Evolutionary conservation across 164 flowering plant genomes (phyloP).

Genomic region (Houttuynia cordata): DNA sequence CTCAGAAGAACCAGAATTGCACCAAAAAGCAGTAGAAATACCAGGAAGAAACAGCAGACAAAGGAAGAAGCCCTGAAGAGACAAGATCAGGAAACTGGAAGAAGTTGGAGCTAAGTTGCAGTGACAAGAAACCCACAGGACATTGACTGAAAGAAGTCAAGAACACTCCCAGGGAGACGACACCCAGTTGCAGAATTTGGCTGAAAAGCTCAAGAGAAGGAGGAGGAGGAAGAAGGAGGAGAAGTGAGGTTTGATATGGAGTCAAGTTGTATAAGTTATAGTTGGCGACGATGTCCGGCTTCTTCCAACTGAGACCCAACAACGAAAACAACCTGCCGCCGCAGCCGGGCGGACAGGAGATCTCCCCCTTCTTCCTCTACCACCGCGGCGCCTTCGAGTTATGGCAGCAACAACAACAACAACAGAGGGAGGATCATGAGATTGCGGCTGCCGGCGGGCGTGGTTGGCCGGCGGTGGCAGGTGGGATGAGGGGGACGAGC

Average conservation of each 20-base stretch:
- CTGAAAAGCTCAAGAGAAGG: too few relatives aligned
- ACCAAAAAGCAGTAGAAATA: background rate
- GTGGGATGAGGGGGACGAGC: too few relatives aligned
- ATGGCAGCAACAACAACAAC: constrained; percentile 27
- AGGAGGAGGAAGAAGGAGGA: too few relatives aligned
- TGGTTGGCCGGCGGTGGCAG: too few relatives aligned
- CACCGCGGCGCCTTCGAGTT: constrained; percentile 23
- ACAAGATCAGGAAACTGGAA: background rate
- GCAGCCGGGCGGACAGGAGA: background rate
- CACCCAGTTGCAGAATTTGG: background rate
- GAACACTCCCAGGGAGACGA: background rate
- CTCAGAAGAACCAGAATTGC: background rate
- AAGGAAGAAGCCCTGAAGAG: background rate
- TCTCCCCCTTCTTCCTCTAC: constrained; percentile 18
- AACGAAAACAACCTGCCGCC: constrained; percentile 1
- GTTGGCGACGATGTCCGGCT: constrained; percentile 44
- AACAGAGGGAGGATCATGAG: background rate
- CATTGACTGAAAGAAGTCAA: too few relatives aligned
- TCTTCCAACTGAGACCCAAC: constrained; percentile 26
- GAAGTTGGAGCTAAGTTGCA: background rate
- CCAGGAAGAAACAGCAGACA: background rate
- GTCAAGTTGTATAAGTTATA: constrained; percentile 5
- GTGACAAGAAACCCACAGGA: background rate
- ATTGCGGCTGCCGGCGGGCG: too few relatives aligned
- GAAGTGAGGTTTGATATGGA: constrained; percentile 20